Evolutionary conservation across 2,329 filamentous ascomycete species (phyloP).

Genomic region (Colletotrichum chrysophilum): DNA sequence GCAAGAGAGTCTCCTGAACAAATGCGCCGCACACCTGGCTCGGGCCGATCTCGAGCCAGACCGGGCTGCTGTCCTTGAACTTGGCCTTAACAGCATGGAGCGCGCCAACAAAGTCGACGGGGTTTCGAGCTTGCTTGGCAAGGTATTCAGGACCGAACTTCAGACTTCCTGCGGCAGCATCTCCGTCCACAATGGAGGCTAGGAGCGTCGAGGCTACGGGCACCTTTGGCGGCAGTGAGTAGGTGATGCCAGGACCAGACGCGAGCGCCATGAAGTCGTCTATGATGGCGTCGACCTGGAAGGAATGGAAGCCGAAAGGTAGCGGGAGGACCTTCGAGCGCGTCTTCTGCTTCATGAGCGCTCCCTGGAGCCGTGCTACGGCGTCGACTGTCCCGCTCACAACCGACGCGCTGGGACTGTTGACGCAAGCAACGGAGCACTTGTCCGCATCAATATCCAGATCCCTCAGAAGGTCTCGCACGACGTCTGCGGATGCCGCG

Average conservation of each 20-base stretch:
- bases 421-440: slow-evolving; percentile 59
- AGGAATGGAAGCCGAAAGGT: slow-evolving; percentile 41
- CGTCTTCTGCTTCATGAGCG: background rate
- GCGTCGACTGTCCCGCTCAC: slow-evolving; percentile 48
- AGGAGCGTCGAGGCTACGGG: background rate
- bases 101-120: slow-evolving; percentile 33
- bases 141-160: background rate
- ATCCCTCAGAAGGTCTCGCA: background rate
- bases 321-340: slow-evolving; percentile 40
- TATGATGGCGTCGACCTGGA: slow-evolving; percentile 43
- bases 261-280: slow-evolving; percentile 51
- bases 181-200: background rate
- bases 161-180: background rate
- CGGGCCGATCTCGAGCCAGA: slow-evolving; percentile 73
- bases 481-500: background rate
- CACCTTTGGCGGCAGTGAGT: background rate
- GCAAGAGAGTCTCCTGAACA: slow-evolving; percentile 37
- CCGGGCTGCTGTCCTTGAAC: slow-evolving; percentile 42
- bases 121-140: background rate
- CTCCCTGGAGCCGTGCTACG: background rate
- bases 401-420: slow-evolving; percentile 67
- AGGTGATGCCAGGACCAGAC: background rate
- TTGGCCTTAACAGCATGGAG: slow-evolving; percentile 47
- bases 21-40: slow-evolving; percentile 69
- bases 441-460: background rate